Evolutionary conservation across 2,329 filamentous ascomycete genomes (phyloP), one percentile per base, ranked within the genome.

Genomic region (Fusarium algeriense): DNA sequence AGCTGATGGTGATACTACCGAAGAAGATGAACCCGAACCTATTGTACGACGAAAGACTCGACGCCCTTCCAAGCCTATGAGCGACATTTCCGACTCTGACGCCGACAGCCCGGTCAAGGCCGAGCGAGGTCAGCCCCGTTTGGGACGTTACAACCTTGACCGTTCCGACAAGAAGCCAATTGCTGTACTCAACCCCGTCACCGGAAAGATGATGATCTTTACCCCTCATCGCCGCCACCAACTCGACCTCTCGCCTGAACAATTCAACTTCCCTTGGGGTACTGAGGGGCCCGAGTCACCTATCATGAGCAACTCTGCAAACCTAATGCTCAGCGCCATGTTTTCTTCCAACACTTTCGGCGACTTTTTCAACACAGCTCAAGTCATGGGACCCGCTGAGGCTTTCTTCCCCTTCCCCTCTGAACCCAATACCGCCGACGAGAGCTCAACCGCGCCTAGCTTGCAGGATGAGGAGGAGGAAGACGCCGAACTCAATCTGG

Each of bases 241-340:
- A 50, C 79, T 88, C 19, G 87, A 89, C 66, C 77, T 88, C 26
- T 87, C 86, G 0, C 86, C 87, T 0, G 87, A 88, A 77, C 84
- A 86, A 53, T 88, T 88, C 76, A 84, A 87, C 60, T 77, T 87
- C 59, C 80, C 84, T 20, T 85, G 84, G 76, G 75, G 83, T n/a
- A 76, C 80, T 52, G 77, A 82, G 59, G 75, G 82, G 40, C 80
- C 84, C 58, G 77, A 83, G 7, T 84, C 84, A 1, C 89, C 91
- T 19, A 89, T 92, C 76, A 82, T 92, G 67, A 89, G 86, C 77
- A 90, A 92, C 64, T 88, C 90, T 20, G 90, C 90, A 60, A 92
- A 93, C 64, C 86, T 95, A 71, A 94, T 95, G 92, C 90, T 95
- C 82, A 91, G 91, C 52, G 91, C 90, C 73, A 90, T 94, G 82